Base-by-base conservation (phyloP, 225 moss, liverwort and hornwort species). In the Polytrichum commune region DNA sequence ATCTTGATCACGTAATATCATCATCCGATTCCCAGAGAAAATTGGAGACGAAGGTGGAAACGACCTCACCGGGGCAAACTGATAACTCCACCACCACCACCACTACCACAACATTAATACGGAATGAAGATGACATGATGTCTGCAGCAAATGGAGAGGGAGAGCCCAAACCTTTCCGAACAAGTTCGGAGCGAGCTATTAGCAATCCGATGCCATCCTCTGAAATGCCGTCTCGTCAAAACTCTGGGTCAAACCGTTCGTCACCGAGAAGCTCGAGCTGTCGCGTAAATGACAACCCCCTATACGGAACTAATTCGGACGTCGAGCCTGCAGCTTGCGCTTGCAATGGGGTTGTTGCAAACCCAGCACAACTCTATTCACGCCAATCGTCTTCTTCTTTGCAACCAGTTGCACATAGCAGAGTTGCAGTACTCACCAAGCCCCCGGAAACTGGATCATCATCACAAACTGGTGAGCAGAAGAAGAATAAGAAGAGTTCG, bases 211-310 rank as follows among this genome's bases (percentile, higher is more conserved):
- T 55, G 66, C 1, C 0, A 19, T 38, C 61, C 60, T 25, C 6
- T n/a, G 55, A 66, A 62, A 26, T 55, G 1, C 5, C 38, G 1
- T 32, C 9, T 25, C 20, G 13, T 0, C 46, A 60, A 22, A 54
- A 64, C 64, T 67, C 60, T 0, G 0, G 1, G 9, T 38, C 72
- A 55, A 55, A 69, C 20, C 23, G 69, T 60, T 67, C 73, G 68
- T 70, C 60, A 64, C 32, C 73, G 53, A 56, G 63, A 25, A 71
- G 18, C 29, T 56, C 70, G 53, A 57, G 65, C 53, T 80, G 80
- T 62, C 64, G 76, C 23, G 56, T 84, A 6, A 84, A 84, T 33
- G 69, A 84, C 27, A 77, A 77, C 24, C 77, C 84, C 62, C 64
- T 84, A 7, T 77, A 74, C 69, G 74, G 77, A 10, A 68, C 80